Percentiles rank a stretch among this genome's conserved stretches.
Evolutionary conservation across 257 asterid genomes (phyloP).

Genomic region (Solanum etuberosum): DNA sequence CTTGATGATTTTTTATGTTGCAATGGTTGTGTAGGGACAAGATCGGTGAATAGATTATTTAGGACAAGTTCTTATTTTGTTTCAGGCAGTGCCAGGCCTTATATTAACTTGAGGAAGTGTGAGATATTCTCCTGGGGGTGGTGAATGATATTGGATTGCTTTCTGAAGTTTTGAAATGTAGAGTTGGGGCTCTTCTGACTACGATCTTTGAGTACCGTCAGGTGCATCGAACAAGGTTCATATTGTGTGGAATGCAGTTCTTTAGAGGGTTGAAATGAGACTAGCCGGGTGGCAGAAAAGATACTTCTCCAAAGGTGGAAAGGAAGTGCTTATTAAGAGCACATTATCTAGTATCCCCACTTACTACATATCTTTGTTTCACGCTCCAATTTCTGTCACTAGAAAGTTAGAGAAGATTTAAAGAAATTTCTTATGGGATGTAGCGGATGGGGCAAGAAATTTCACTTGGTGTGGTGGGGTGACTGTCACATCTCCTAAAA

Average conservation of each 20-base stretch:
- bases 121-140: neutral
- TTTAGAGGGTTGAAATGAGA: neutral
- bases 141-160: neutral
- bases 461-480: neutral
- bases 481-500: no score
- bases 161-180: neutral
- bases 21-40: neutral
- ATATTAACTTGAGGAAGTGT: neutral
- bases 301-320: neutral
- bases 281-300: neutral
- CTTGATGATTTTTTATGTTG: neutral
- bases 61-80: neutral
- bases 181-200: neutral
- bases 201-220: neutral
- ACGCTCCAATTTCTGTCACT: neutral
- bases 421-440: neutral
- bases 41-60: neutral
- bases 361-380: neutral
- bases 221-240: neutral
- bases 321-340: neutral
- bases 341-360: neutral
- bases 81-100: neutral
- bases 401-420: neutral
- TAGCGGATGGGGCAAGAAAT: neutral
- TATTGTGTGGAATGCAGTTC: neutral